These are phyloP conservation scores for Pseudogymnoascus sp. DNA, from an alignment of 2,329 filamentous ascomycete species.

Conservation along the genomic window DNA sequence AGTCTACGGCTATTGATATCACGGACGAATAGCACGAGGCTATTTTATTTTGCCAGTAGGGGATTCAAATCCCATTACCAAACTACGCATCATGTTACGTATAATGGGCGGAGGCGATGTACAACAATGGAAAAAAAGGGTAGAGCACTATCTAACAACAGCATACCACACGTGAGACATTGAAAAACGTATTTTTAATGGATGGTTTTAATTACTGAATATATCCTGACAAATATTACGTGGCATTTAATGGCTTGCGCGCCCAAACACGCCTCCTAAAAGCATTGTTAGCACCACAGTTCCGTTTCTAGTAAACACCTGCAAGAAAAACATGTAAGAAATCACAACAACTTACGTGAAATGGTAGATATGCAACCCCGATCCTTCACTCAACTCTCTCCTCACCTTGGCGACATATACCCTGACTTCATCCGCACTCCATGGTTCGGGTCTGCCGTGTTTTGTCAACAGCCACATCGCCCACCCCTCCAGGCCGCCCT, in stretches of 20 bases:
- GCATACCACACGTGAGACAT: neutral
- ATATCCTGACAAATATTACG: neutral
- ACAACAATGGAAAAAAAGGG: too few relatives aligned
- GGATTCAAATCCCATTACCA: too few relatives aligned
- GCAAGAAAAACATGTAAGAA: too few relatives aligned
- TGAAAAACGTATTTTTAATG: neutral
- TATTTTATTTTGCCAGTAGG: too few relatives aligned
- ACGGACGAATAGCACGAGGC: too few relatives aligned
- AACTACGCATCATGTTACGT: too few relatives aligned
- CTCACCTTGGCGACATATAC: constrained; percentile 21
- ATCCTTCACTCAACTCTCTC: constrained; percentile 16
- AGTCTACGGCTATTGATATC: neutral
- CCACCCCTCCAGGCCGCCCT: constrained; percentile 24
- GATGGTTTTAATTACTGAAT: neutral
- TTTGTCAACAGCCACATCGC: constrained; percentile 26
- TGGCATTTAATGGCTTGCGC: neutral
- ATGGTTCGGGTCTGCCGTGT: constrained; percentile 20
- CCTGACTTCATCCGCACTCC: constrained; percentile 21
- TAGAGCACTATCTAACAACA: neutral
- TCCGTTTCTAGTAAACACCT: neutral
- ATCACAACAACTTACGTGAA: neutral
- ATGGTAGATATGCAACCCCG: constrained; percentile 3
- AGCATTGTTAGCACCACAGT: neutral
- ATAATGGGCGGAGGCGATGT: too few relatives aligned
- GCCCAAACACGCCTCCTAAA: constrained; percentile 3